phyloP scores from a whole-genome alignment of 1,139 yeast species.

The Yamadazyma sp. region DNA sequence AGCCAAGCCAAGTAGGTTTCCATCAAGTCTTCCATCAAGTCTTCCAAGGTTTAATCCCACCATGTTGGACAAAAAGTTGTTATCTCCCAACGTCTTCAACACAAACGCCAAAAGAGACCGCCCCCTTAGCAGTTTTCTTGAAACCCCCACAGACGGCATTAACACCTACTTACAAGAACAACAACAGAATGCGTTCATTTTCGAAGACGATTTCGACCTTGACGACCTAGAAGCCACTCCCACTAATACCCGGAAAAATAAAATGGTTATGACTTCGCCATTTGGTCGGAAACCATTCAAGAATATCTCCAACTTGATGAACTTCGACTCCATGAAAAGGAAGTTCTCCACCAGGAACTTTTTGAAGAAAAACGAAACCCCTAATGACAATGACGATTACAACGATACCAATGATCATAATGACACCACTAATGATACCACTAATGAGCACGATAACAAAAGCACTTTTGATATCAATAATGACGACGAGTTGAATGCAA shows the following conservation, averaged over 20 bases:
- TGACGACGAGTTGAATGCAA: conserved; percentile 15
- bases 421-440: conserved; percentile 15
- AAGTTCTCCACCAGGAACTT: conserved; percentile 13
- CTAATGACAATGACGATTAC: not conserved
- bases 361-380: not conserved
- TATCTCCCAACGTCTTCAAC: conserved; percentile 12
- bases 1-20: no score
- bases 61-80: conserved; percentile 8
- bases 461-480: not conserved
- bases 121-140: conserved; percentile 30
- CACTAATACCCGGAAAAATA: conserved; percentile 10
- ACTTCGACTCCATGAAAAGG: not conserved
- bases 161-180: conserved; percentile 12
- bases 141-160: conserved; percentile 27
- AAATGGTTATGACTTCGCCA: conserved; percentile 9
- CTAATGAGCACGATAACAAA: conserved; percentile 11
- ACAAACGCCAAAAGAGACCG: conserved; percentile 22
- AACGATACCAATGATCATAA: conserved; percentile 6
- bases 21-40: no score
- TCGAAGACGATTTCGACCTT: conserved; percentile 2
- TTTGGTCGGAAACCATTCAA: conserved; percentile 24
- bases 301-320: conserved; percentile 25
- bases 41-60: no score
- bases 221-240: conserved; percentile 12
- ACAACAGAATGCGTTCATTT: conserved; percentile 5